Conservation (phyloP, 2,329 filamentous ascomycete species). For the Apiospora rasikravindrae region DNA sequence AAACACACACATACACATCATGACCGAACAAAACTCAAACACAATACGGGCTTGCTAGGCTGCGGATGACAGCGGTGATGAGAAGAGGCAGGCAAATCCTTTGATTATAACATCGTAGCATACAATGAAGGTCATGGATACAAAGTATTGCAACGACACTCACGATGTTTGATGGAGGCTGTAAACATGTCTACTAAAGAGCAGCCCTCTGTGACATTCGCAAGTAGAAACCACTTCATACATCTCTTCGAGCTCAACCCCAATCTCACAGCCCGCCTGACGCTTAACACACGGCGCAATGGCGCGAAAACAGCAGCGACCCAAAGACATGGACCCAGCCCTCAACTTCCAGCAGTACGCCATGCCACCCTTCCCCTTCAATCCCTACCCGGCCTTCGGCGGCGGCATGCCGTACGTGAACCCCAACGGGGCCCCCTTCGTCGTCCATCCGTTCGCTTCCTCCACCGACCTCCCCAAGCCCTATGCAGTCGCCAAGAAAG, state of each 20-base stretch:
- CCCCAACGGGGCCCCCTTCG: constrained; percentile 22
- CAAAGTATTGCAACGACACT: background rate
- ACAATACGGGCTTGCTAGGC: background rate
- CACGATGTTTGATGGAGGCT: background rate
- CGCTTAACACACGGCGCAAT: background rate
- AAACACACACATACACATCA: background rate
- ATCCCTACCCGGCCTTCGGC: background rate
- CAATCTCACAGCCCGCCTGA: background rate
- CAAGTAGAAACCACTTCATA: background rate
- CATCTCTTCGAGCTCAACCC: background rate
- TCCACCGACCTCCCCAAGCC: background rate
- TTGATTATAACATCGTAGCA: background rate
- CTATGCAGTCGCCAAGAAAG: background rate
- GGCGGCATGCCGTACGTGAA: background rate
- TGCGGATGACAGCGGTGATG: background rate
- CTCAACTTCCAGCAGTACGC: background rate
- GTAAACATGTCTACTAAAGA: too few relatives aligned
- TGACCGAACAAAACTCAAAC: background rate
- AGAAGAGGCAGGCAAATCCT: background rate
- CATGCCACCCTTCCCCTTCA: background rate
- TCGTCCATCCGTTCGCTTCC: constrained; percentile 27
- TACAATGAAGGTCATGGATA: background rate
- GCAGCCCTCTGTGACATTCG: background rate
- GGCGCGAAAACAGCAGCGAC: background rate
- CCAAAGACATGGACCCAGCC: background rate